Evolutionary conservation across 805 yeast species (phyloP).

Genomic region (Cyberlindnera maclurae): DNA sequence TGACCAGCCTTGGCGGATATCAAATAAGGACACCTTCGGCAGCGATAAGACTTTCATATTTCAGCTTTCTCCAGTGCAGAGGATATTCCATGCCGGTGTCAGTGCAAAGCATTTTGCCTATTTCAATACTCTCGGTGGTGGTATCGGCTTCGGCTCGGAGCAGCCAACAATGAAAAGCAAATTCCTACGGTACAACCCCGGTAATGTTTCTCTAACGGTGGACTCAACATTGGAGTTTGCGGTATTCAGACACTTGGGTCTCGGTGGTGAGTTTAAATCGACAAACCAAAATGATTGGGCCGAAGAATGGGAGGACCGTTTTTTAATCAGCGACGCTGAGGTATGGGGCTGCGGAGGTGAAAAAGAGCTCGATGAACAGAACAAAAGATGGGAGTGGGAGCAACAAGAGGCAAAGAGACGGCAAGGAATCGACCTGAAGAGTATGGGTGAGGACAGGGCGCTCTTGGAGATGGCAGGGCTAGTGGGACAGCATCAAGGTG

Average conservation of each 20-base stretch:
- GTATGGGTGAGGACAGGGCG: slow-evolving; percentile 76
- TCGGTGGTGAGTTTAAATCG: slow-evolving; percentile 42
- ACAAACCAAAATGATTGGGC: slow-evolving; percentile 22
- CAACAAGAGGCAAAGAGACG: slow-evolving; percentile 77
- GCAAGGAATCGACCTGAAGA: slow-evolving; percentile 57
- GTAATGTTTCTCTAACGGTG: slow-evolving; percentile 71
- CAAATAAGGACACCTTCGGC: slow-evolving; percentile 71
- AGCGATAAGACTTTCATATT: slow-evolving; percentile 48
- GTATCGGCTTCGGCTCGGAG: slow-evolving; percentile 72
- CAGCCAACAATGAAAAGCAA: slow-evolving; percentile 53
- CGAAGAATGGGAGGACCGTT: slow-evolving; percentile 56
- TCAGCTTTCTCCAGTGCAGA: slow-evolving; percentile 62
- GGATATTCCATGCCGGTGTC: slow-evolving; percentile 36
- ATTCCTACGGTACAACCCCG: slow-evolving; percentile 47
- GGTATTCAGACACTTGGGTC: slow-evolving; percentile 61
- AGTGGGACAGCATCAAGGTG: slow-evolving; percentile 42
- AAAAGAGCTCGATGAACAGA: slow-evolving; percentile 70
- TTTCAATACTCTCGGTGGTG: slow-evolving; percentile 69
- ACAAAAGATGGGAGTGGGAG: slow-evolving; percentile 86
- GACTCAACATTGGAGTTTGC: slow-evolving; percentile 79
- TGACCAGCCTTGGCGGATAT: slow-evolving; percentile 67
- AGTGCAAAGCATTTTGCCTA: slow-evolving; percentile 41
- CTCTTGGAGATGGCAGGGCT: slow-evolving; percentile 77
- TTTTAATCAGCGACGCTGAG: slow-evolving; percentile 68
- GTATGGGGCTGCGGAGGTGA: slow-evolving; percentile 90